Evolutionary conservation across 331 rosid species (phyloP).

Genomic region (Cydonia oblonga): DNA sequence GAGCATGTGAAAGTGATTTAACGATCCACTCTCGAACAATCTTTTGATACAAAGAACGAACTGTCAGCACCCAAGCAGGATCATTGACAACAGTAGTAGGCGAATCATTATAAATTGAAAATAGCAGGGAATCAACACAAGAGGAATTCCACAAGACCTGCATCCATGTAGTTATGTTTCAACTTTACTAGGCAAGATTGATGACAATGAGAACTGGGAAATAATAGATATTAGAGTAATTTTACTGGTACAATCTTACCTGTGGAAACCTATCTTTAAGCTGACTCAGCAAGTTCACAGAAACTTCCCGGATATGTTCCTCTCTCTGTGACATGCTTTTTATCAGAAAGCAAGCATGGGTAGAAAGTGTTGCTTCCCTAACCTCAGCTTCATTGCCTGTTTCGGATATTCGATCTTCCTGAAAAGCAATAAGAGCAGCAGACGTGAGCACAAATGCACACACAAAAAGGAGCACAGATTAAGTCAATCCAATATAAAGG

Average conservation of each 20-base stretch:
- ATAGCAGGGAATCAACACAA: slow-evolving; percentile 74
- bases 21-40: slow-evolving; percentile 94
- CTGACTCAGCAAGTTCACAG: slow-evolving; percentile 81
- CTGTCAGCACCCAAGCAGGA: slow-evolving; percentile 82
- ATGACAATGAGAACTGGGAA: not conserved
- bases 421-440: slow-evolving; percentile 35
- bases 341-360: slow-evolving; percentile 79
- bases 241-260: slow-evolving; percentile 26
- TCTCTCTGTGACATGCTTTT: slow-evolving; percentile 83
- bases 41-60: slow-evolving; percentile 79
- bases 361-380: slow-evolving; percentile 65
- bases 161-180: slow-evolving; percentile 19
- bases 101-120: slow-evolving; percentile 77
- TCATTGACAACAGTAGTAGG: slow-evolving; percentile 67
- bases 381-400: slow-evolving; percentile 77
- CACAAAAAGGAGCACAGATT: not conserved
- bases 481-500: not conserved
- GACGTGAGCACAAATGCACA: slow-evolving; percentile 2
- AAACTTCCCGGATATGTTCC: slow-evolving; percentile 74
- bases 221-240: slow-evolving; percentile 3
- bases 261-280: slow-evolving; percentile 93
- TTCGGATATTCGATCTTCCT: slow-evolving; percentile 87
- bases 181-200: slow-evolving; percentile 7
- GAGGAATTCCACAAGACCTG: slow-evolving; percentile 95
- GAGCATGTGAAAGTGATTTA: slow-evolving; percentile 84